Evolutionary conservation across 345 rosid genomes (phyloP).

Genomic region (Populus ilicifolia): DNA sequence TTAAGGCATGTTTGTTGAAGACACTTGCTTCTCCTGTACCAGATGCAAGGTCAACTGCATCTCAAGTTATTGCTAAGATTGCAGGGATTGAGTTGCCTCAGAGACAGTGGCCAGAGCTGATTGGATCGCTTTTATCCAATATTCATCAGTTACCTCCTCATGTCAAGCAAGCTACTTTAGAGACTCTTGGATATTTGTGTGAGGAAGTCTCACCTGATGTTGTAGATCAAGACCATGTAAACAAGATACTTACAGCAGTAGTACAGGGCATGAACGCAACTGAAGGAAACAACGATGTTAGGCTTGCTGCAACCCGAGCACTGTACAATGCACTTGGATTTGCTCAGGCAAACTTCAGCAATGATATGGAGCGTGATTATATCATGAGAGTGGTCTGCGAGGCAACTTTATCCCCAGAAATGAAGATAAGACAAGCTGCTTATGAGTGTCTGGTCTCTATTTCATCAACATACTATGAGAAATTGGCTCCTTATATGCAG

Average conservation of each 20-base stretch:
- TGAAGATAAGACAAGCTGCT: conserved; percentile 43
- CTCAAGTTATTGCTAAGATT: conserved; percentile 68
- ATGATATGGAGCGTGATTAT: conserved; percentile 46
- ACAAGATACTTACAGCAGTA: conserved; percentile 58
- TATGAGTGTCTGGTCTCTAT: conserved; percentile 48
- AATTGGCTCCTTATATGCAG: conserved; percentile 42
- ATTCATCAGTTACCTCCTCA: conserved; percentile 62
- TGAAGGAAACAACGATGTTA: conserved; percentile 38
- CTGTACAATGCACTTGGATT: conserved; percentile 42
- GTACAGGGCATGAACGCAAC: conserved; percentile 47
- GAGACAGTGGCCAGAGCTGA: conserved; percentile 74
- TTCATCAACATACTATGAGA: conserved; percentile 45
- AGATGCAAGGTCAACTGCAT: conserved; percentile 65
- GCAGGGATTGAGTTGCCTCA: conserved; percentile 78
- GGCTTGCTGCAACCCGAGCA: conserved; percentile 45
- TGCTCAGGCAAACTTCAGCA: conserved; percentile 47
- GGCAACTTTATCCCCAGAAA: conserved; percentile 39
- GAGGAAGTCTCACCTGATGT: conserved; percentile 74
- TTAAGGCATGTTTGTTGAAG: conserved; percentile 50
- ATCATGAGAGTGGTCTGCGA: conserved; percentile 48
- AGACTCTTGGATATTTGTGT: conserved; percentile 73
- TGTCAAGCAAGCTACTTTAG: conserved; percentile 69
- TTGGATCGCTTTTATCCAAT: conserved; percentile 58
- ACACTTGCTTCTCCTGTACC: conserved; percentile 55
- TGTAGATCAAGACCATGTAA: conserved; percentile 73